Evolutionary conservation across 495 filamentous ascomycete genomes (phyloP), one percentile per base, ranked within the genome.

Genomic region (Paragyromitra xinjiangensis): DNA sequence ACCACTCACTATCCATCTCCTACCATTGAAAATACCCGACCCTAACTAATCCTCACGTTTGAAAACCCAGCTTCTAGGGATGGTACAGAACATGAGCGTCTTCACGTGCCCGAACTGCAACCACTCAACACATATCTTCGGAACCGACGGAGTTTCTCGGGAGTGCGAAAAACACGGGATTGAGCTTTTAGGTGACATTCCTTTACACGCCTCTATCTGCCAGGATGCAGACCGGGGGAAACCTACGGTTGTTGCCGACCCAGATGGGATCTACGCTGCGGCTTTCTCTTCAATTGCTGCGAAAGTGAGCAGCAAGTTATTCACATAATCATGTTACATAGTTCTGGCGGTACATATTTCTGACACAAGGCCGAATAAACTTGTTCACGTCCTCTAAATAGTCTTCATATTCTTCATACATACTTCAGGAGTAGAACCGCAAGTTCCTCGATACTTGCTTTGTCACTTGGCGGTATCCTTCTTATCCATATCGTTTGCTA

Each of bases 71-170:
- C 85, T 92, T 16, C 85, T 98, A 29, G 95, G 95, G n/a, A 91
- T 98, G 87, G 91, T 98, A 62, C 91, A 95, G 81, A 99, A 99
- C 78, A 99, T 99, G 95, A 91, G 90, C 2, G 87, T 91, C 29
- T 98, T 97, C 79, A 86, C 84, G 1, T 98, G 95, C 78, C 93
- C 94, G 0, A 85, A 90, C 64, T 99, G 95, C 75, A 85, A 87
- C 5, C 86, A 88, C 4, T 85, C 88, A 51, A 94, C 93, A n/a
- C 87, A 88, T 50, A 92, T 99, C 24, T 98, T 98, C 83, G 92
- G 92, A 6, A 81, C 78, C 11, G 87, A 88, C 53, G 85, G 85
- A 3, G 88, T 90, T 2, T 76, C 84, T 26, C 84, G 86, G 7
- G 87, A 89, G 73, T 93, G 91, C 78, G 83, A 85, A 69, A 87